A percentile compares a stretch with the other conserved stretches of the same genome.
These are phyloP conservation scores for Pholiota microspora DNA, from an alignment of 768 basidiomycete genomes.

Conservation along the genomic window DNA sequence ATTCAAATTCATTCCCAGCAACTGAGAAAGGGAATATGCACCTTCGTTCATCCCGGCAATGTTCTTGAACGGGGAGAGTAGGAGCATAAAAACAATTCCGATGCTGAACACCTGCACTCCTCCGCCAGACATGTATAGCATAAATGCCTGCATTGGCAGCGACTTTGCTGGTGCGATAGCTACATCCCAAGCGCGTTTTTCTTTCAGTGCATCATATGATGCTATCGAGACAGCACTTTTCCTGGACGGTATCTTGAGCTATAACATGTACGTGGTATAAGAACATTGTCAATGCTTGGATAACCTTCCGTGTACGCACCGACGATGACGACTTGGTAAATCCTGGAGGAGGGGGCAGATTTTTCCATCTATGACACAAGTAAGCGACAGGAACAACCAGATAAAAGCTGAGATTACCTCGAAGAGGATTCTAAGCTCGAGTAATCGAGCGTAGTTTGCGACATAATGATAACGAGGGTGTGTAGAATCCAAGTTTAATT, in stretches of 20 bases:
- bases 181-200: slow-evolving; percentile 82
- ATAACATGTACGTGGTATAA: slow-evolving; percentile 6
- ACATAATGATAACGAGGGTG: slow-evolving; percentile 7
- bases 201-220: slow-evolving; percentile 68
- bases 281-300: slow-evolving; percentile 8
- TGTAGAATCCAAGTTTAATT: no score
- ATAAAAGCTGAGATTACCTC: slow-evolving; percentile 23
- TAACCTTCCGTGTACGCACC: slow-evolving; percentile 14
- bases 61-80: slow-evolving; percentile 84
- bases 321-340: slow-evolving; percentile 49
- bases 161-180: slow-evolving; percentile 85
- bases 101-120: slow-evolving; percentile 97
- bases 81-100: slow-evolving; percentile 92
- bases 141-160: slow-evolving; percentile 95
- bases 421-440: slow-evolving; percentile 38
- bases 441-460: slow-evolving; percentile 34
- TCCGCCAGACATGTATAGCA: slow-evolving; percentile 98
- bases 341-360: slow-evolving; percentile 66
- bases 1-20: background rate
- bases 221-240: slow-evolving; percentile 32
- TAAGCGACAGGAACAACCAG: background rate
- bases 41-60: slow-evolving; percentile 75
- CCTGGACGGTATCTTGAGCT: slow-evolving; percentile 44
- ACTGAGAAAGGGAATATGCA: slow-evolving; percentile 32
- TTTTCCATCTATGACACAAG: slow-evolving; percentile 49